These are phyloP conservation scores for Kodamaea jinghongensis DNA, from an alignment of 805 yeast genomes.

Conservation along the genomic window DNA sequence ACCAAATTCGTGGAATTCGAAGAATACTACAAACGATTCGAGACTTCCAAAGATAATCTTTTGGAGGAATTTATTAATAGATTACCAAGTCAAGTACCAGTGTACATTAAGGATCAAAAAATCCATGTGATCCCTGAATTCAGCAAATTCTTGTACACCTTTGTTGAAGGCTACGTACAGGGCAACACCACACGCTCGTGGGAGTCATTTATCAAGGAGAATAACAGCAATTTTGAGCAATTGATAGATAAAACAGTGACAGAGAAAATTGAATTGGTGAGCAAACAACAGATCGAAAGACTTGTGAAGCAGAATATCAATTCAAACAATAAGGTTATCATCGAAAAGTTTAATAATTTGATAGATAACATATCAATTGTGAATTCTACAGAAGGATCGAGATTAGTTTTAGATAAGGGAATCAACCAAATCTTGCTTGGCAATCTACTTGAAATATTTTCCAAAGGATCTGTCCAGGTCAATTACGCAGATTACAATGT, in stretches of 20 bases:
- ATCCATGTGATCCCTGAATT: slow-evolving; percentile 41
- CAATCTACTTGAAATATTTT: slow-evolving; percentile 28
- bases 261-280: slow-evolving; percentile 13
- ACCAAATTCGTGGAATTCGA: slow-evolving; percentile 16
- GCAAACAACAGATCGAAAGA: slow-evolving; percentile 22
- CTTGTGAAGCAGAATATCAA: slow-evolving; percentile 19
- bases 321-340: slow-evolving; percentile 23
- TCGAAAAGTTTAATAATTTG: slow-evolving; percentile 22
- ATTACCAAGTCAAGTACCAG: slow-evolving; percentile 33
- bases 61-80: slow-evolving; percentile 17
- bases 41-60: slow-evolving; percentile 15
- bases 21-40: slow-evolving; percentile 13
- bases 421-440: slow-evolving; percentile 24
- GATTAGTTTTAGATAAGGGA: slow-evolving; percentile 5
- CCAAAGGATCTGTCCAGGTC: slow-evolving; percentile 33
- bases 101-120: slow-evolving; percentile 29
- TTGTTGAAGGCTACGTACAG: slow-evolving; percentile 26
- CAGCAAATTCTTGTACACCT: slow-evolving; percentile 31
- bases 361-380: slow-evolving; percentile 23
- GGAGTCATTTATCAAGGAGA: slow-evolving; percentile 22
- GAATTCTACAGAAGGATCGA: slow-evolving; percentile 8
- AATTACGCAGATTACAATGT: slow-evolving; percentile 40
- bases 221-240: slow-evolving; percentile 18
- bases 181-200: slow-evolving; percentile 17
- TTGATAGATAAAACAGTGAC: slow-evolving; percentile 14